Percentiles rank a stretch among this genome's conserved stretches.
phyloP scores from a whole-genome alignment of 768 basidiomycete genomes.

The Chalciporus pseudorubinellus region DNA sequence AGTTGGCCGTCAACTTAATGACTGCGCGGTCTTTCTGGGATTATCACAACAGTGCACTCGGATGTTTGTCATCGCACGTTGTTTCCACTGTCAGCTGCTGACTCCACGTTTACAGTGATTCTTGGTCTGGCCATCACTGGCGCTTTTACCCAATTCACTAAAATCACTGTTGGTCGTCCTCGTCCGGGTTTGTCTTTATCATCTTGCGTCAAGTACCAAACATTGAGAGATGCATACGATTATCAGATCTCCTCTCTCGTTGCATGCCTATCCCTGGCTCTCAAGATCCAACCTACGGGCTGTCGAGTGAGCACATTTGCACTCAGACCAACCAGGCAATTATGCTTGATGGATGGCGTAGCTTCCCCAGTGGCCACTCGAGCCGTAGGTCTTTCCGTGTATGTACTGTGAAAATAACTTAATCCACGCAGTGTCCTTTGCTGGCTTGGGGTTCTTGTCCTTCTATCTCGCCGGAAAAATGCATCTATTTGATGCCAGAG shows the following conservation, averaged over 20 bases:
- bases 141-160: slow-evolving; percentile 77
- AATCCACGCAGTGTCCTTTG: slow-evolving; percentile 71
- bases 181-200: slow-evolving; percentile 59
- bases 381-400: slow-evolving; percentile 53
- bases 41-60: slow-evolving; percentile 63
- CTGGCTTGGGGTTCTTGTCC: slow-evolving; percentile 85
- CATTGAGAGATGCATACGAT: not conserved
- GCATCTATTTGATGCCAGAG: slow-evolving; percentile 82
- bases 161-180: slow-evolving; percentile 86
- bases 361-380: slow-evolving; percentile 90
- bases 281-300: slow-evolving; percentile 64
- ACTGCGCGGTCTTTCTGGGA: slow-evolving; percentile 90
- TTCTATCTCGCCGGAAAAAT: slow-evolving; percentile 92
- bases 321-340: slow-evolving; percentile 59
- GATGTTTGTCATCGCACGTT: slow-evolving; percentile 35
- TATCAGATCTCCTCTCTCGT: slow-evolving; percentile 31
- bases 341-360: slow-evolving; percentile 83
- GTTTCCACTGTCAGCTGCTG: slow-evolving; percentile 25
- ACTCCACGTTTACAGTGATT: slow-evolving; percentile 46
- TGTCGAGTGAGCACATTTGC: slow-evolving; percentile 77
- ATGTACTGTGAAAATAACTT: not conserved
- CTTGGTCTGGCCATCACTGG: slow-evolving; percentile 77
- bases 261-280: slow-evolving; percentile 70
- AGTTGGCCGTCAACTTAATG: slow-evolving; percentile 64
- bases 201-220: not conserved